Evolutionary conservation across 176 grass and related monocot genomes (phyloP), one percentile per base, ranked within the genome.

Genomic region (Otatea glauca): DNA sequence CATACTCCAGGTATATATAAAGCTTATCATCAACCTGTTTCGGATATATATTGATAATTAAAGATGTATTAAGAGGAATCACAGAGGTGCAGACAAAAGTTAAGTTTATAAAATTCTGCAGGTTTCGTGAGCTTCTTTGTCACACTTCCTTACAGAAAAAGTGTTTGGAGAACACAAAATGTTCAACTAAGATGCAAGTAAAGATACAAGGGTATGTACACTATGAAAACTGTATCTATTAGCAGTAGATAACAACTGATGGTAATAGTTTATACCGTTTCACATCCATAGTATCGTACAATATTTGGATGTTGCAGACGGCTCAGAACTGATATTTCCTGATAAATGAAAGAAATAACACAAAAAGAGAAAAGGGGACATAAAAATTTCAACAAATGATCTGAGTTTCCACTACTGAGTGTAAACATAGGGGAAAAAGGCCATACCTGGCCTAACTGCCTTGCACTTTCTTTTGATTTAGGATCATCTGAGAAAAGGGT

Each of bases 1-100:
- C 93, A 89, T 94, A 99, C 83, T 99, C 96, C 42, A 99, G 83
- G 80, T 99, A 99, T 92, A 99, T 99, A 85, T 99, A 99, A 74
- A 99, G 86, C 67, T 90, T 96, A 85, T 99, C 89, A 80, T 99
- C 93, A 79, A 96, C 88, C 93, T 99, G 55, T 59, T 72, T 82
- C 43, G 63, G 9, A 77, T 42, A 81, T 48, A 83, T n/a, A 77
- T 75, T 37, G 62, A 86, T 53, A 89, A 65, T 78, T 65, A 41
- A 35, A 71, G 17, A 72, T 21, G 35, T 65, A 61, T 76, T 55
- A 23, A 72, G 67, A 64, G 67, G 55, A 50, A 90, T 69, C 70
- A 91, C 4, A 35, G 66, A 84, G 6, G 49, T 17, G 54, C 23
- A 65, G 64, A n/a, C 7, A 78, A 82, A 78, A 49, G 17, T 53